Base-by-base conservation (phyloP, 208 protist species). In the Angomonas deanei region DNA sequence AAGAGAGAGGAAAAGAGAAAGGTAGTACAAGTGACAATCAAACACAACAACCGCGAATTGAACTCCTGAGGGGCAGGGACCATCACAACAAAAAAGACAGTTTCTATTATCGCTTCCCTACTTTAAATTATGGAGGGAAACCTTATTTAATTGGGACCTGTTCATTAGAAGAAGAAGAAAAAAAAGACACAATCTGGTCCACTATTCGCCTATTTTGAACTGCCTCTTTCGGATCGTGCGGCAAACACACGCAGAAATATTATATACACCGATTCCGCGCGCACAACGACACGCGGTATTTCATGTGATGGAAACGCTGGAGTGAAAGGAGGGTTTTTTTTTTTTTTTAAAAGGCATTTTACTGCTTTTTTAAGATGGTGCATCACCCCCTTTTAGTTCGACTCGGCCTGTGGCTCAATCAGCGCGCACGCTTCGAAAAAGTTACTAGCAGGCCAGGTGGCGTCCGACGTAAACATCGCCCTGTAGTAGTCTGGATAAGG, bases 401-500 rank as follows among this genome's bases (percentile, higher is more conserved):
- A n/a, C n/a, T n/a, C n/a, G n/a, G n/a, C n/a, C n/a, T n/a, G 79
- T 3, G 75, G 64, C 17, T 64, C 66, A 3, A 83, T 48, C 50
- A 90, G 83, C 30, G 75, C 60, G 52, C 69, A 69, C 68, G 82
- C 76, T 64, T 83, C 24, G 19, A 28, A 24, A n/a, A 54, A 54
- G 17, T 11, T 26, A 24, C 6, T 13, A 11, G 68, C 73, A 23
- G 83, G 66, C 86, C 86, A 93, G 36, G 53, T 68, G 34, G 78
- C 73, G 2, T 73, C 60, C 15, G 60, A 59, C 1, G 80, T 50
- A 54, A 93, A 87, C 30, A 74, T 61, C 49, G 65, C 66, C 69
- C 83, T 76, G 66, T 82, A 86, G 62, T 76, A 85, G 24, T 82
- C 61, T 10, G 82, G 87, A 27, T 75, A 84, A n/a, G 88, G 80